phyloP scores from a whole-genome alignment of 371 early-diverging fungal species.

The Parasitella parasitica region DNA sequence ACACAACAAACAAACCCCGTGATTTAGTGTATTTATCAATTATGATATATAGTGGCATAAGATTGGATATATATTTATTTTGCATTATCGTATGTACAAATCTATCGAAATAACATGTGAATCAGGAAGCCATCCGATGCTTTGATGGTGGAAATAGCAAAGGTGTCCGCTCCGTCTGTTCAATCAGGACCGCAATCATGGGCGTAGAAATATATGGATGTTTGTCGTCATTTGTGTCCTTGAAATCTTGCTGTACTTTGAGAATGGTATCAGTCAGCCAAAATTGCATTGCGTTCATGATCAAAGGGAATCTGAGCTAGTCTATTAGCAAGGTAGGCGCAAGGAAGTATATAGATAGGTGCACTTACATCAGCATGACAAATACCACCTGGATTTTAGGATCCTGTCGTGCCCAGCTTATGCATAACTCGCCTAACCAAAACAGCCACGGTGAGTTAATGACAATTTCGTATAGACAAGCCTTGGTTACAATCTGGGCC shows the following conservation, averaged over 20 bases:
- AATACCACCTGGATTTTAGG: conserved; percentile 37
- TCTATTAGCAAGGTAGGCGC: too few relatives aligned
- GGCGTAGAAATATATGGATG: neutral
- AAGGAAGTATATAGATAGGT: too few relatives aligned
- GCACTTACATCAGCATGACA: conserved; percentile 46
- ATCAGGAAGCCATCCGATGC: conserved; percentile 3
- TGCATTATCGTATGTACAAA: neutral
- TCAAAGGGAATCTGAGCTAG: conserved; percentile 46
- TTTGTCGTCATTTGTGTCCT: neutral
- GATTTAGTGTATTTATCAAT: too few relatives aligned
- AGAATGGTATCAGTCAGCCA: conserved; percentile 68
- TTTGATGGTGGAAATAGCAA: conserved; percentile 14
- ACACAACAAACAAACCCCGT: conserved; percentile 2
- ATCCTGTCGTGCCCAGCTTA: conserved; percentile 27
- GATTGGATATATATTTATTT: too few relatives aligned
- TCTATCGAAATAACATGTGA: neutral
- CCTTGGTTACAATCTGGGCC: conserved; percentile 31
- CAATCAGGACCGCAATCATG: conserved; percentile 7
- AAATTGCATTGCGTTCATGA: conserved; percentile 68
- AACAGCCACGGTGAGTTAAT: conserved; percentile 28
- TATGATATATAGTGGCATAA: too few relatives aligned
- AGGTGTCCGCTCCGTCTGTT: conserved; percentile 19
- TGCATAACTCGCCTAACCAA: conserved; percentile 32
- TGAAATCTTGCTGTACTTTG: conserved; percentile 26
- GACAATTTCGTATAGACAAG: conserved; percentile 36